phyloP scores from a whole-genome alignment of 2,329 filamentous ascomycete genomes.

The Trichoderma aggressivum region DNA sequence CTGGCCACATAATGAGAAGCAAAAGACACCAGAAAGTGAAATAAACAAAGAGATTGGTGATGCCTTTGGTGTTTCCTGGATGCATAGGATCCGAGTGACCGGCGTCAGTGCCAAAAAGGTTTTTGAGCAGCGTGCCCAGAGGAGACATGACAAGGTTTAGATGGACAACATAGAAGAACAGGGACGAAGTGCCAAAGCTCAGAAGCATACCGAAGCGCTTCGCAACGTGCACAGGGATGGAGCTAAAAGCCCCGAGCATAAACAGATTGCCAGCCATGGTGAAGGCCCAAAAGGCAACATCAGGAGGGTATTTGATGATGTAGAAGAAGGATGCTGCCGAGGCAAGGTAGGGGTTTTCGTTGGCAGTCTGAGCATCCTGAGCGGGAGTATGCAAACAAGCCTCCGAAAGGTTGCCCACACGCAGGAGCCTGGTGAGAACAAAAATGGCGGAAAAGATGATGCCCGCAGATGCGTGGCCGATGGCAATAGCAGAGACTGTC shows the following conservation, averaged over 20 bases:
- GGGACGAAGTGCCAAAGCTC: constrained; percentile 43
- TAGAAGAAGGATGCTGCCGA: constrained; percentile 45
- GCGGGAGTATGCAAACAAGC: constrained; percentile 41
- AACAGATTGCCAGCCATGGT: constrained; percentile 39
- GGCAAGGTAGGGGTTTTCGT: constrained; percentile 40
- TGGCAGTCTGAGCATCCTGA: constrained; percentile 28
- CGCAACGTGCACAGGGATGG: constrained; percentile 32
- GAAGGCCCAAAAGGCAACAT: constrained; percentile 44
- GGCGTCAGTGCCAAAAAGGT: constrained; percentile 35
- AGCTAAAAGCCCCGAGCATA: constrained; percentile 37
- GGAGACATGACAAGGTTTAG: constrained; percentile 30
- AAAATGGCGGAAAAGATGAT: constrained; percentile 38
- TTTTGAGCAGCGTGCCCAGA: constrained; percentile 26
- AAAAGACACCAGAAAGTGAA: constrained; percentile 35
- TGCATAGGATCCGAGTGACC: constrained; percentile 27
- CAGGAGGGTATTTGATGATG: constrained; percentile 46
- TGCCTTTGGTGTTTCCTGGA: constrained; percentile 28
- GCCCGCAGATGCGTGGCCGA: constrained; percentile 30
- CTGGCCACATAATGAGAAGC: constrained; percentile 40
- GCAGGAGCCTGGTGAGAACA: constrained; percentile 39
- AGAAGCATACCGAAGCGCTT: constrained; percentile 36
- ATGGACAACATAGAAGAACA: constrained; percentile 46
- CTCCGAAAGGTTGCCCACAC: constrained; percentile 44
- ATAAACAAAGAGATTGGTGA: constrained; percentile 39
- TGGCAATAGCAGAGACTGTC: constrained; percentile 26